phyloP scores from a whole-genome alignment of 257 asterid species.

The Marsdenia floribunda region DNA sequence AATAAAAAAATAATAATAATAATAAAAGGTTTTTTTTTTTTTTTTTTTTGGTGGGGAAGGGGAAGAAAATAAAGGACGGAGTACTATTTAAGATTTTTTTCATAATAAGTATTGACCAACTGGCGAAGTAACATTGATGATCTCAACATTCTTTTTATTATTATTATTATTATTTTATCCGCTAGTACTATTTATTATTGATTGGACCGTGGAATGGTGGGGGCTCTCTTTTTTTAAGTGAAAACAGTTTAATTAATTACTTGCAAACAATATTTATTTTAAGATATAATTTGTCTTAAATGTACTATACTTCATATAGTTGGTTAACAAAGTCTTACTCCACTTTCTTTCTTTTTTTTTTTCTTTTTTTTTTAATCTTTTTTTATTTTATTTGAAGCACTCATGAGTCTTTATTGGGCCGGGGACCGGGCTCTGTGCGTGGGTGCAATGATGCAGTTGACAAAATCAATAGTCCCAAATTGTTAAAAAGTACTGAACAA shows the following conservation, averaged over 20 bases:
- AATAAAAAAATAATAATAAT: no score
- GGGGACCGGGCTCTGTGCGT: background rate
- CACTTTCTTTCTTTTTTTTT: background rate
- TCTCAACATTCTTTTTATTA: background rate
- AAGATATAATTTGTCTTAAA: background rate
- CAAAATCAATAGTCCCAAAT: background rate
- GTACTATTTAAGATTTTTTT: no score
- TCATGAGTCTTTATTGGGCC: constrained; percentile 15
- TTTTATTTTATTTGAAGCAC: background rate
- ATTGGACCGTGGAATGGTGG: background rate
- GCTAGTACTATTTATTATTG: background rate
- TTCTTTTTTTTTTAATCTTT: no score
- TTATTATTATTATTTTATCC: no score
- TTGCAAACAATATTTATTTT: background rate
- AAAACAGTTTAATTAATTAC: background rate
- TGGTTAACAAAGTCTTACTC: background rate
- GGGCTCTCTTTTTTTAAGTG: background rate
- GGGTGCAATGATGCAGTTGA: constrained; percentile 5
- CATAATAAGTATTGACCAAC: background rate
- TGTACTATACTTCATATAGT: no score
- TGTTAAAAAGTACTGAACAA: no score
- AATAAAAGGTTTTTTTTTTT: no score
- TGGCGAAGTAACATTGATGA: background rate
- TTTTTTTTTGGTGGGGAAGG: no score
- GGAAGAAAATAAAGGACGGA: no score